Evolutionary conservation across 2,329 filamentous ascomycete species (phyloP).

Genomic region (Cordyceps pruinosa): DNA sequence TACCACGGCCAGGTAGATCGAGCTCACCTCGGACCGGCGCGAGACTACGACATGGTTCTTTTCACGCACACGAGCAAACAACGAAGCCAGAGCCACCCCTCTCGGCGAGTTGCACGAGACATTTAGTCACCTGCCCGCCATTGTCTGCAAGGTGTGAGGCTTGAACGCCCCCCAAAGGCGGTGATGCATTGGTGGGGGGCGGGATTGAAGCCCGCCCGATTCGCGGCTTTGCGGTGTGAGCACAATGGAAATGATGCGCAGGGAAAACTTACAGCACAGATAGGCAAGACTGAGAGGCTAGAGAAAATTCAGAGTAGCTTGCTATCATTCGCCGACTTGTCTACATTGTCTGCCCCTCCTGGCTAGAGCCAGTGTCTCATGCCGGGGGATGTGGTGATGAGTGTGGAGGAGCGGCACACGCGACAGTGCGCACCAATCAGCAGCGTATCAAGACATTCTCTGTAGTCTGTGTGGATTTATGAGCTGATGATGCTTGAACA

Average conservation of each 20-base stretch:
- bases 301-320: background rate
- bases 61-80: background rate
- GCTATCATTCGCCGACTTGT: background rate
- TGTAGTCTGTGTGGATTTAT: background rate
- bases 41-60: background rate
- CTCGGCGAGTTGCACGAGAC: no score
- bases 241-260: background rate
- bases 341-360: background rate
- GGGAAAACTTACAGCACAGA: background rate
- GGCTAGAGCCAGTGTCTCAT: no score
- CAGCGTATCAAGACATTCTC: background rate
- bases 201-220: background rate
- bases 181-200: background rate
- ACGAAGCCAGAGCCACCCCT: background rate
- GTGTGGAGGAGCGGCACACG: background rate
- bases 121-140: background rate
- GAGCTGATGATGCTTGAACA: background rate
- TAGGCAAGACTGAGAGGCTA: no score
- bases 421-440: background rate
- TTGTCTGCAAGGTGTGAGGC: background rate
- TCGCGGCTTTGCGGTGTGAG: background rate
- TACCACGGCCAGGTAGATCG: background rate
- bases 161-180: background rate
- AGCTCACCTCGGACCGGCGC: background rate
- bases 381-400: background rate